These are phyloP conservation scores for Rugosomyces carneus DNA, from an alignment of 1,284 basidiomycete species.

Conservation along the genomic window DNA sequence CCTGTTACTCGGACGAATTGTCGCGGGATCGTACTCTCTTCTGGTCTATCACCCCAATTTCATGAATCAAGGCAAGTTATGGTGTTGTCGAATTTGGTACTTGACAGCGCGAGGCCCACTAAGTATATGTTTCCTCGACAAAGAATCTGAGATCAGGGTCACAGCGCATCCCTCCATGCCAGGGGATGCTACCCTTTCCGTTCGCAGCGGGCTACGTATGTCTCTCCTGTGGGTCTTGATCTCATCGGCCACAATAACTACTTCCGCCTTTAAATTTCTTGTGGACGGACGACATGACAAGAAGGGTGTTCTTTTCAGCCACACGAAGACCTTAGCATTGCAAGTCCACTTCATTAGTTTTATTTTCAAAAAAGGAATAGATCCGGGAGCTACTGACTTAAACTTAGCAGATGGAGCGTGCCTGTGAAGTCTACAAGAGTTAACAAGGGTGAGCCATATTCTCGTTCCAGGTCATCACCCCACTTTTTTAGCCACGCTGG, in stretches of 20 bases:
- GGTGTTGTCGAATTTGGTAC: slow-evolving; percentile 31
- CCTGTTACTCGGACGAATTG: slow-evolving; percentile 37
- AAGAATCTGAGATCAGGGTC: slow-evolving; percentile 43
- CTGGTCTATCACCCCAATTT: slow-evolving; percentile 27
- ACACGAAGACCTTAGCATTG: slow-evolving; percentile 26
- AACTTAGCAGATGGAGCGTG: neutral
- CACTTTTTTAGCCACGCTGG: neutral
- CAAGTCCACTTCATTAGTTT: slow-evolving; percentile 29
- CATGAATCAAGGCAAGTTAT: slow-evolving; percentile 7
- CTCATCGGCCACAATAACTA: slow-evolving; percentile 49
- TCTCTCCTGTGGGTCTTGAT: slow-evolving; percentile 43
- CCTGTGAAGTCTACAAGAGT: neutral
- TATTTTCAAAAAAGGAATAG: slow-evolving; percentile 37
- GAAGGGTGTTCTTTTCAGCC: slow-evolving; percentile 31
- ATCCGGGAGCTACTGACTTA: slow-evolving; percentile 37
- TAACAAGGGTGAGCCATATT: neutral
- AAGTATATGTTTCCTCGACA: slow-evolving; percentile 32
- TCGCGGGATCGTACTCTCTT: slow-evolving; percentile 44
- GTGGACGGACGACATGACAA: slow-evolving; percentile 27
- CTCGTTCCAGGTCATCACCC: neutral
- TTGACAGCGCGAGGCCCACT: slow-evolving; percentile 37
- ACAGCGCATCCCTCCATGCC: slow-evolving; percentile 33
- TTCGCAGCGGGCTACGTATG: slow-evolving; percentile 34
- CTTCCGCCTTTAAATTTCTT: slow-evolving; percentile 30
- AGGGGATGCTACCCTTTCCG: slow-evolving; percentile 52